These are phyloP conservation scores for Tribonema minus DNA, from an alignment of 108 stramenopile genomes.

Conservation along the genomic window DNA sequence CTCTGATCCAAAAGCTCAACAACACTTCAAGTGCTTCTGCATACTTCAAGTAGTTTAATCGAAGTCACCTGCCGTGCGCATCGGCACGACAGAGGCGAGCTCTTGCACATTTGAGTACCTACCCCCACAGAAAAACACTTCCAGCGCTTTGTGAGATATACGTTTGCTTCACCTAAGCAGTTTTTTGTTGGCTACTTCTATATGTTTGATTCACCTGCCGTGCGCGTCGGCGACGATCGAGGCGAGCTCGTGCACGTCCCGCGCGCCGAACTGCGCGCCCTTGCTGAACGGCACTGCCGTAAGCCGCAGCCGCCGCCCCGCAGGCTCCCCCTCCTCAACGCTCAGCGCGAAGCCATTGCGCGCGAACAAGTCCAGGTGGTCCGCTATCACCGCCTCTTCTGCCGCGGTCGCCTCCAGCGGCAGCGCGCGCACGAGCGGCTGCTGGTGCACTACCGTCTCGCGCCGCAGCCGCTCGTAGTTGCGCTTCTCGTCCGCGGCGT, in stretches of 20 bases:
- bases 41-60: too few relatives aligned
- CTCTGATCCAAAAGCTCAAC: too few relatives aligned
- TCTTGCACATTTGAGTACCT: too few relatives aligned
- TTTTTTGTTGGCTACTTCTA: too few relatives aligned
- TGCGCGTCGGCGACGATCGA: constrained; percentile 73
- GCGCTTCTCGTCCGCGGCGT: constrained; percentile 70
- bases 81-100: too few relatives aligned
- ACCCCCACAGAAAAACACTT: too few relatives aligned
- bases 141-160: too few relatives aligned
- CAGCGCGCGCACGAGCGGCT: constrained; percentile 36
- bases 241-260: constrained; percentile 83
- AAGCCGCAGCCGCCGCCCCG: constrained; percentile 72
- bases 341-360: constrained; percentile 71
- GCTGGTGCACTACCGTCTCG: constrained; percentile 38
- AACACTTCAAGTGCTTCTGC: too few relatives aligned
- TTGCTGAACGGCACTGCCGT: constrained; percentile 85
- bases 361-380: constrained; percentile 80
- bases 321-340: constrained; percentile 67
- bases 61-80: too few relatives aligned
- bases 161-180: too few relatives aligned
- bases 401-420: constrained; percentile 72
- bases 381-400: constrained; percentile 81
- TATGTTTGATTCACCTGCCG: too few relatives aligned
- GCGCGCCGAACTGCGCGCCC: constrained; percentile 84
- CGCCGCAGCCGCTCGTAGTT: constrained; percentile 53